A percentile compares a stretch with the other conserved stretches of the same genome.
phyloP scores from a whole-genome alignment of 2,329 filamentous ascomycete species.

The Trichophyton equinum region DNA sequence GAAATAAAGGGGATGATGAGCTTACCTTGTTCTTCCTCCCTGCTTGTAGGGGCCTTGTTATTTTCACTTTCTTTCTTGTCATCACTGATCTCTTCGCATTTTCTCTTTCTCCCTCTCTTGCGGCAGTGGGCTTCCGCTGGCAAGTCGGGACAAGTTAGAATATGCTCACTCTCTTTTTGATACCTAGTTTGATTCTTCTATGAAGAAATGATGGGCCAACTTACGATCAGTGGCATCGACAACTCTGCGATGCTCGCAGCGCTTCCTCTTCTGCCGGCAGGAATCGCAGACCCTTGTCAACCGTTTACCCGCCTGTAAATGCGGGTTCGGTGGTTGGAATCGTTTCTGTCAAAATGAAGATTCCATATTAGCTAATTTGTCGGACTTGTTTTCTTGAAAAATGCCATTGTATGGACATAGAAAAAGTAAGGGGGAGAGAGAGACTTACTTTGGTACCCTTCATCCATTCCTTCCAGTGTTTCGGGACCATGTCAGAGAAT shows the following conservation, averaged over 20 bases:
- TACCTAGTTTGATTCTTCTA: not conserved
- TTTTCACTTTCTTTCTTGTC: not conserved
- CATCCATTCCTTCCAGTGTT: not conserved
- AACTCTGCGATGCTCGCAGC: conserved; percentile 15
- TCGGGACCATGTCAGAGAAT: not conserved
- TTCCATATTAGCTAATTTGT: not conserved
- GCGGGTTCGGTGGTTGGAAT: conserved; percentile 14
- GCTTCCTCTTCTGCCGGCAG: conserved; percentile 15
- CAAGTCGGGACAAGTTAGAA: not conserved
- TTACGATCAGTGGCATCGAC: conserved; percentile 16
- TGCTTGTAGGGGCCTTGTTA: not conserved
- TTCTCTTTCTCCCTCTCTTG: conserved; percentile 8
- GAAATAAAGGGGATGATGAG: not conserved
- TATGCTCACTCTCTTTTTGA: not conserved
- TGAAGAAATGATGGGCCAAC: conserved; percentile 3
- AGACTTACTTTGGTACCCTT: conserved; percentile 6
- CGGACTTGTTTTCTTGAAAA: not conserved
- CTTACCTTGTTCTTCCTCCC: conserved; percentile 1
- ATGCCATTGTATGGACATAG: not conserved
- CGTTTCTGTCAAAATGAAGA: conserved; percentile 9
- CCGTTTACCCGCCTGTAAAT: conserved; percentile 14
- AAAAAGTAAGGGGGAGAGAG: not conserved
- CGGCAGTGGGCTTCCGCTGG: conserved; percentile 9
- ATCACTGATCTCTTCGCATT: not conserved
- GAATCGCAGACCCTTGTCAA: conserved; percentile 16